Percentiles rank a stretch among this genome's conserved stretches.
phyloP scores from a whole-genome alignment of 2,329 filamentous ascomycete species.

The Paramyrothecium sp. region DNA sequence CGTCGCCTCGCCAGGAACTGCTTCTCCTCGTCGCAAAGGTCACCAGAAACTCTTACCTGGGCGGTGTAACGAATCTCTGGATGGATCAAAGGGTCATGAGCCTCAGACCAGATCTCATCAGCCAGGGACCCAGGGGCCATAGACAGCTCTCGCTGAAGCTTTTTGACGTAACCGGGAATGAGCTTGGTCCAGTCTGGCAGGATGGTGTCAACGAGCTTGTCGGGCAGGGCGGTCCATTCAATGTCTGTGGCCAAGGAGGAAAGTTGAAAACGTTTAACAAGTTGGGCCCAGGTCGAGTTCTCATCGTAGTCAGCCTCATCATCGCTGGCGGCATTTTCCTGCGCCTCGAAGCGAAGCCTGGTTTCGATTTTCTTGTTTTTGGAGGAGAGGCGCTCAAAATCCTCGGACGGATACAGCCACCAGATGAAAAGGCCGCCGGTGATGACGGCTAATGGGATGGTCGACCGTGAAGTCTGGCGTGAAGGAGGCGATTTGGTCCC shows the following conservation, averaged over 20 bases:
- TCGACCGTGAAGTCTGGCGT: conserved; percentile 7
- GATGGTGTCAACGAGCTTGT: conserved; percentile 66
- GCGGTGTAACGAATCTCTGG: conserved; percentile 86
- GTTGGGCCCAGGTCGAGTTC: conserved; percentile 46
- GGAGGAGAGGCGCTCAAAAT: conserved; percentile 34
- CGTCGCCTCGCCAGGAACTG: conserved; percentile 69
- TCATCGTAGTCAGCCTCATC: conserved; percentile 18
- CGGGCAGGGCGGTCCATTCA: conserved; percentile 54
- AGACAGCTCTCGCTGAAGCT: conserved; percentile 84
- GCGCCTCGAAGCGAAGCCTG: conserved; percentile 9
- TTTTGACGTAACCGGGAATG: conserved; percentile 74
- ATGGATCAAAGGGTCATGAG: conserved; percentile 78
- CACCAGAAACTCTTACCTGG: conserved; percentile 74
- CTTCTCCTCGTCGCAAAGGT: conserved; percentile 82
- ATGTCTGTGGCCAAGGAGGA: conserved; percentile 55
- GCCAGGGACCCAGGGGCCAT: conserved; percentile 85
- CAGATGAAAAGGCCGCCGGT: conserved; percentile 37
- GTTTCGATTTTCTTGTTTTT: conserved; percentile 8
- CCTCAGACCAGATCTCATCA: conserved; percentile 90
- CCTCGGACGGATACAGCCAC: conserved; percentile 42
- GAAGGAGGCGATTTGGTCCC: conserved; percentile 15
- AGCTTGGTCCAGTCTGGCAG: conserved; percentile 79
- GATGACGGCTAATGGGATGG: conserved; percentile 30
- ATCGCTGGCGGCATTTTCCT: conserved; percentile 10
- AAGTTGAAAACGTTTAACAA: conserved; percentile 45